Evolutionary conservation across 768 basidiomycete species (phyloP), one percentile per base, ranked within the genome.

Genomic region (Amanita muscaria): DNA sequence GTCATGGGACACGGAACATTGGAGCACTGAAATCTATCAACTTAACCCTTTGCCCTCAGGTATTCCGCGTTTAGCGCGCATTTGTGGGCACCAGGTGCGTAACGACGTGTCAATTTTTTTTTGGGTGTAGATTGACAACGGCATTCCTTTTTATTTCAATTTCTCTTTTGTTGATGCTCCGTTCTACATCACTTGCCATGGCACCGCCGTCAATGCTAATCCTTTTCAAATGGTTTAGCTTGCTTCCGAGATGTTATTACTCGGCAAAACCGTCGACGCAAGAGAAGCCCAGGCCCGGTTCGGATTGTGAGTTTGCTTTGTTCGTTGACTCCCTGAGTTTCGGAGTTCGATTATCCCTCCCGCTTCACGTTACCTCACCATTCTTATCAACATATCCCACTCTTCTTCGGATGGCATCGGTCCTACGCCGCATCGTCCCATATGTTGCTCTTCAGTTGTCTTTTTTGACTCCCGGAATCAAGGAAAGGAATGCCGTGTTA

Each of bases 181-280:
- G 14, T 33, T 3, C 27, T 3, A 11, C 32, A 29, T 51, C 35
- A 44, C 37, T 29, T 22, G 41, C 22, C 31, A 42, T 42, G 41
- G 41, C n/a, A 33, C n/a, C 31, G 2, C 14, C n/a, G n/a, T 15
- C 21, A 23, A 40, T 47, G 40, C 29, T 40, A 31, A 49, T 45
- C 38, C 35, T 36, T 23, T 44, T 23, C 5, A 53, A 50, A 58
- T 52, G 42, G 44, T 52, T 40, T 43, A 88, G 83, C 66, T 80
- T 32, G 84, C 84, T 29, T 72, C 87, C 22, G 81, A 91, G 59
- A 67, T 89, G 70, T 71, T 90, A 10, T 68, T 91, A 37, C 69
- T 79, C 27, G 89, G 89, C 35, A 74, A 72, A 45, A 67, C 73
- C n/a, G 64, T 91, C 54, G 72, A 67, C 33, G 83, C 89, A 6